These are phyloP conservation scores for Leptomonas seymouri DNA, from an alignment of 208 protist species.

Conservation along the genomic window DNA sequence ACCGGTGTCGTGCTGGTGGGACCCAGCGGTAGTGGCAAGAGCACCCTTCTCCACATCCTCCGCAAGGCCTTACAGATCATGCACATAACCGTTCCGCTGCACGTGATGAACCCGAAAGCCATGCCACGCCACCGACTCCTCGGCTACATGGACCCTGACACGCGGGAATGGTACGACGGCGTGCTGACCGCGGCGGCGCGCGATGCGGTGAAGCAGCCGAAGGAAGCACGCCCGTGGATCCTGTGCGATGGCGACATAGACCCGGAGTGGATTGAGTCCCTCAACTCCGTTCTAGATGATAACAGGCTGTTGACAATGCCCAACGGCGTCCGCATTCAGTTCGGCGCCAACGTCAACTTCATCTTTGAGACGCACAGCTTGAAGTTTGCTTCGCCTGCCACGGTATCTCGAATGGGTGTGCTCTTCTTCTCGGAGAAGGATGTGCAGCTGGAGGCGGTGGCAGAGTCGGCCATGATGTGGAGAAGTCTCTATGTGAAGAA, in stretches of 20 bases:
- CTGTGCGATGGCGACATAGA: constrained; percentile 98
- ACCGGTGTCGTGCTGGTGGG: constrained; percentile 96
- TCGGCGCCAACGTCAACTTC: constrained; percentile 95
- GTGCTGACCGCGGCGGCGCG: constrained; percentile 97
- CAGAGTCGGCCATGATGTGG: constrained; percentile 77
- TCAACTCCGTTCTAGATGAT: constrained; percentile 99
- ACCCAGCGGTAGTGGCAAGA: constrained; percentile 93
- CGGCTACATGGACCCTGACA: constrained; percentile 96
- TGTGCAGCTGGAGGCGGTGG: constrained; percentile 83
- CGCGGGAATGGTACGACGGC: constrained; percentile 98
- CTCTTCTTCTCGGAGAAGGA: constrained; percentile 96
- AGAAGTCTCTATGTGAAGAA: constrained; percentile 43
- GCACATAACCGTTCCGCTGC: constrained; percentile 71
- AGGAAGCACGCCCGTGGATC: constrained; percentile 89
- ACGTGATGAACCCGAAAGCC: constrained; percentile 94
- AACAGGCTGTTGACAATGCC: constrained; percentile 98
- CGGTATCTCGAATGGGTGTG: constrained; percentile 97
- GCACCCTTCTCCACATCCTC: constrained; percentile 84
- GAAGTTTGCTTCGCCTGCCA: constrained; percentile 98
- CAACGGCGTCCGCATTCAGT: constrained; percentile 97
- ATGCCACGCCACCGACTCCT: constrained; percentile 94
- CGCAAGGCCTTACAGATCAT: constrained; percentile 82
- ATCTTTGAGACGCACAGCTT: constrained; percentile 98
- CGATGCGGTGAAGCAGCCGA: constrained; percentile 76
- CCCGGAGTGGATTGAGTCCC: constrained; percentile 98